phyloP scores from a whole-genome alignment of 1,284 basidiomycete genomes.

The Meripilus lineatus region DNA sequence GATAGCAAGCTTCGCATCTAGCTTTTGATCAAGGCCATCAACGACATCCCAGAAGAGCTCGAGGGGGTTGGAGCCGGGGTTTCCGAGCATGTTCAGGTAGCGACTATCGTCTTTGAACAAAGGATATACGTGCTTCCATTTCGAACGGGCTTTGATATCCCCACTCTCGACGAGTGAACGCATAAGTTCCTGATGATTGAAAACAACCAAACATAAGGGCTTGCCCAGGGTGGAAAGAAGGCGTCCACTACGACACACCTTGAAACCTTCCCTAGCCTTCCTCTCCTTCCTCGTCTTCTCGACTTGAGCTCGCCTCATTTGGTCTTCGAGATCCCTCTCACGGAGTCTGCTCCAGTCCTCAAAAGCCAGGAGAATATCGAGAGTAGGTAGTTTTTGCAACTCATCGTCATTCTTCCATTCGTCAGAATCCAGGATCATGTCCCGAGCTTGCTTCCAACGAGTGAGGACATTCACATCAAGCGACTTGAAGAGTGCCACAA shows the following conservation, averaged over 20 bases:
- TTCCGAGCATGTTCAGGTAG: constrained; percentile 85
- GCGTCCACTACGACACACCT: constrained; percentile 51
- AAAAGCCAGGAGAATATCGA: constrained; percentile 88
- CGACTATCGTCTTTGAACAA: constrained; percentile 72
- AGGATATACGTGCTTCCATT: constrained; percentile 89
- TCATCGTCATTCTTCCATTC: constrained; percentile 75
- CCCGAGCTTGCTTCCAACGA: constrained; percentile 81
- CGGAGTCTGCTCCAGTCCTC: constrained; percentile 87
- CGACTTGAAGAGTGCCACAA: constrained; percentile 75
- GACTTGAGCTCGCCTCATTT: constrained; percentile 71
- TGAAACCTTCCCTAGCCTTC: constrained; percentile 87
- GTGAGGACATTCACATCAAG: constrained; percentile 86
- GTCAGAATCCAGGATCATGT: constrained; percentile 68
- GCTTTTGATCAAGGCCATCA: constrained; percentile 80
- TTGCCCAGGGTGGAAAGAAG: neutral
- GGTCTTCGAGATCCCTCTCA: constrained; percentile 86
- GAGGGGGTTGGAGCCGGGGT: constrained; percentile 89
- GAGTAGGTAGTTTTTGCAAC: constrained; percentile 74
- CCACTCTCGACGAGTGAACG: constrained; percentile 62
- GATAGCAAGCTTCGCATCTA: constrained; percentile 70
- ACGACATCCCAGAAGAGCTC: constrained; percentile 96
- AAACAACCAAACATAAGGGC: neutral
- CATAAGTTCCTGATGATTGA: constrained; percentile 53
- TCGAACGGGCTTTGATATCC: constrained; percentile 74
- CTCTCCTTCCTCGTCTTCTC: constrained; percentile 80